These are phyloP conservation scores for Acaromyces ingoldii DNA, from an alignment of 1,284 basidiomycete genomes.

Conservation along the genomic window DNA sequence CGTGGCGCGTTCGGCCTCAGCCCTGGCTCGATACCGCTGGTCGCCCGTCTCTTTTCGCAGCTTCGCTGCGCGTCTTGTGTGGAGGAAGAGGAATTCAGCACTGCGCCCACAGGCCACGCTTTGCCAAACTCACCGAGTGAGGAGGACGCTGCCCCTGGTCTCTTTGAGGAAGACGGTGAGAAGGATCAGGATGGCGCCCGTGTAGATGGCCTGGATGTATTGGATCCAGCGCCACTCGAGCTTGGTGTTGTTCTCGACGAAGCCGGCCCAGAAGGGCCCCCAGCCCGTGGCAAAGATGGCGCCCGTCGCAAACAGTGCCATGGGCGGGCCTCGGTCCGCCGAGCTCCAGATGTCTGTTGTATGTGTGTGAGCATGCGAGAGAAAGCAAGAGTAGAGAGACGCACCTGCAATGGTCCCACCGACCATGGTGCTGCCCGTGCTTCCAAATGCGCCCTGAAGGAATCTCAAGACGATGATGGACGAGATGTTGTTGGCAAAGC, in stretches of 20 bases:
- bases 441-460: slow-evolving; percentile 64
- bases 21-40: slow-evolving; percentile 60
- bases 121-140: slow-evolving; percentile 25
- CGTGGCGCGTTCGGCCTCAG: slow-evolving; percentile 60
- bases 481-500: slow-evolving; percentile 61
- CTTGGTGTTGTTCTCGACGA: slow-evolving; percentile 63
- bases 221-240: slow-evolving; percentile 76
- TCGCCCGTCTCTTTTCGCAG: slow-evolving; percentile 58
- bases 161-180: slow-evolving; percentile 46
- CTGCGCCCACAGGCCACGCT: no score
- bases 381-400: neutral
- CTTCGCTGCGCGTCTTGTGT: slow-evolving; percentile 52
- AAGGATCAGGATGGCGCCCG: slow-evolving; percentile 21
- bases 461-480: slow-evolving; percentile 67
- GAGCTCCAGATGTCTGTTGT: slow-evolving; percentile 24
- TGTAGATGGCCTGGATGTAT: slow-evolving; percentile 59
- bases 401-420: slow-evolving; percentile 64
- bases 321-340: slow-evolving; percentile 60
- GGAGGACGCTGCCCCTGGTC: slow-evolving; percentile 53
- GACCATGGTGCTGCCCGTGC: slow-evolving; percentile 65
- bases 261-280: slow-evolving; percentile 65
- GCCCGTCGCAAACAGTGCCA: slow-evolving; percentile 53
- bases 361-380: neutral
- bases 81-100: slow-evolving; percentile 22
- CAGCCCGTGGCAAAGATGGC: slow-evolving; percentile 61